These are phyloP conservation scores for Hibiscus mutabilis DNA, from an alignment of 345 rosid species.

Conservation along the genomic window DNA sequence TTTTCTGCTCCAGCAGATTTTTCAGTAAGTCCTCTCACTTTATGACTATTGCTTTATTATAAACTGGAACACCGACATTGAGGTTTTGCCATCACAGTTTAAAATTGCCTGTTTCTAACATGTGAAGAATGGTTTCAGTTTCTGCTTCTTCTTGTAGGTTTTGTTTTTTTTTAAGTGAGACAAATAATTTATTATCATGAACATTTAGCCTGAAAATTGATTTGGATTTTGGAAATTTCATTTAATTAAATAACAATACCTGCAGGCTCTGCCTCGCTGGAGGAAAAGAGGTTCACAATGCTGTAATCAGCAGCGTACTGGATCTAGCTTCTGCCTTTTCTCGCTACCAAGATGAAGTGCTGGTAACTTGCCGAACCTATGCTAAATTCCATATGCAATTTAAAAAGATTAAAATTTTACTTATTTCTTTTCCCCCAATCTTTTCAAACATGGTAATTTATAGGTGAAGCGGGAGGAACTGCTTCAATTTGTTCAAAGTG, in stretches of 20 bases:
- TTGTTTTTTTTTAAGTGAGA: not conserved
- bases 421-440: conserved; percentile 1
- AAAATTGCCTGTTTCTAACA: not conserved
- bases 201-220: conserved; percentile 6
- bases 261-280: conserved; percentile 83
- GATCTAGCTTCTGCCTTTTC: conserved; percentile 79
- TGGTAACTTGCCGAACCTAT: conserved; percentile 39
- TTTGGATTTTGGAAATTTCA: not conserved
- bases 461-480: conserved; percentile 96
- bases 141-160: conserved; percentile 6
- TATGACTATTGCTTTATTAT: conserved; percentile 7
- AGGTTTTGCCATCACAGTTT: not conserved
- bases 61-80: not conserved
- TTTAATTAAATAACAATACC: not conserved
- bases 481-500: conserved; percentile 88
- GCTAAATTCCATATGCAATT: not conserved
- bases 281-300: conserved; percentile 93
- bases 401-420: conserved; percentile 16
- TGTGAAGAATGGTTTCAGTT: not conserved
- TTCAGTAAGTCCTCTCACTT: conserved; percentile 49
- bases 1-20: conserved; percentile 73
- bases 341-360: conserved; percentile 83
- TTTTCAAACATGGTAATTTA: conserved; percentile 12
- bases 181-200: not conserved
- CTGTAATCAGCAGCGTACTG: conserved; percentile 88